Evolutionary conservation across 2,329 filamentous ascomycete species (phyloP).

Genomic region (Neonectria punicea): DNA sequence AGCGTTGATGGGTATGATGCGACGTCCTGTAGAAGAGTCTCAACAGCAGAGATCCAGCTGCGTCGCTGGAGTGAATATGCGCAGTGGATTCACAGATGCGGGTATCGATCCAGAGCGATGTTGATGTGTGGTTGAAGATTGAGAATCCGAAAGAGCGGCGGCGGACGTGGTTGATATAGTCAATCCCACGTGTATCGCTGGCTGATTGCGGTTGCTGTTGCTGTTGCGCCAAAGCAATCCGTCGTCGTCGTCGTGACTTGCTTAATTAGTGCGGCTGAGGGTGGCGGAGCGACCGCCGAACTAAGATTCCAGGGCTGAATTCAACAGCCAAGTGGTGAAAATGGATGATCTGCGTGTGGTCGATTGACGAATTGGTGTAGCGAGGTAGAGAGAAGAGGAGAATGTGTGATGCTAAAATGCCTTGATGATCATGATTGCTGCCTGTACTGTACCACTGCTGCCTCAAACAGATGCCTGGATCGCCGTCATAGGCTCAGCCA

Average conservation of each 20-base stretch:
- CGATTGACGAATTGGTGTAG: neutral
- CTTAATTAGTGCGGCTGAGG: constrained; percentile 17
- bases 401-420: constrained; percentile 7
- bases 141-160: neutral
- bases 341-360: neutral
- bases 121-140: constrained; percentile 2
- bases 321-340: constrained; percentile 2
- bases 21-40: neutral
- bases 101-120: constrained; percentile 12
- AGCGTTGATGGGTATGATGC: neutral
- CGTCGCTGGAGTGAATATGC: neutral
- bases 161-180: constrained; percentile 10
- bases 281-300: constrained; percentile 15
- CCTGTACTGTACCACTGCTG: neutral
- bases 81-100: constrained; percentile 4
- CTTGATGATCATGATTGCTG: neutral
- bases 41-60: neutral
- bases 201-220: too few species aligned
- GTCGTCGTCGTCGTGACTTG: neutral
- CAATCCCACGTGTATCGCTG: neutral
- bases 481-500: neutral
- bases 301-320: neutral
- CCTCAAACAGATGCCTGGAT: neutral
- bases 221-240: neutral
- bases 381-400: neutral